Evolutionary conservation across 192 early-diverging fungal species (phyloP).

Genomic region (Coemansia sp.): DNA sequence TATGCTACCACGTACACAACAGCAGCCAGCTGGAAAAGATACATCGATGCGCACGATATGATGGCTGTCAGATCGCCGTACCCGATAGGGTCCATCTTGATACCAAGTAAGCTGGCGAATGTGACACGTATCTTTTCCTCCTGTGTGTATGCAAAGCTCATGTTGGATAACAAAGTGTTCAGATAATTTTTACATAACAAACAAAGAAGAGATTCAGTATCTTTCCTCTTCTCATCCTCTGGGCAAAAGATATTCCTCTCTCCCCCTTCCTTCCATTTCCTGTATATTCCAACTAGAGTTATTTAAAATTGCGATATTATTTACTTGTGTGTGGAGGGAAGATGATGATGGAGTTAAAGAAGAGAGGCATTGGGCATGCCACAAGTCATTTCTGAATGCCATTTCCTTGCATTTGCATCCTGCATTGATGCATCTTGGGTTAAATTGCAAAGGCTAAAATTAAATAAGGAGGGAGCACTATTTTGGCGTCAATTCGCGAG

Average conservation of each 20-base stretch:
- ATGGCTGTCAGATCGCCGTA: conserved; percentile 28
- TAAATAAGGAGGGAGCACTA: conserved; percentile 2
- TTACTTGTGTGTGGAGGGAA: too few species aligned
- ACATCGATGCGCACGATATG: conserved; percentile 7
- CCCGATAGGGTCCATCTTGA: conserved; percentile 34
- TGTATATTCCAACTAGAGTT: too few species aligned
- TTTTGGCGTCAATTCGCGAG: conserved; percentile 19
- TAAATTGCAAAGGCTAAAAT: neutral
- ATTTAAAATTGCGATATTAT: too few species aligned
- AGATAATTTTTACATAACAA: too few species aligned
- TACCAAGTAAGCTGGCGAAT: conserved; percentile 24
- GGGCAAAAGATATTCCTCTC: too few species aligned
- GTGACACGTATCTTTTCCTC: conserved; percentile 35
- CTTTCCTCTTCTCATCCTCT: too few species aligned
- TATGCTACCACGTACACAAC: conserved; percentile 28
- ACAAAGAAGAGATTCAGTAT: neutral
- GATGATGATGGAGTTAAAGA: too few species aligned
- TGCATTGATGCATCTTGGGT: neutral
- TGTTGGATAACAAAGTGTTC: too few species aligned
- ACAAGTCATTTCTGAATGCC: neutral
- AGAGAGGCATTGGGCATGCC: neutral
- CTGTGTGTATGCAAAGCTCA: conserved; percentile 38
- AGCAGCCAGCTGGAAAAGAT: conserved; percentile 20
- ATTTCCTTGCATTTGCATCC: neutral
- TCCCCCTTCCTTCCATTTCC: too few species aligned